Base-by-base conservation (phyloP, 805 yeast species). In the Ogataea ganodermae region DNA sequence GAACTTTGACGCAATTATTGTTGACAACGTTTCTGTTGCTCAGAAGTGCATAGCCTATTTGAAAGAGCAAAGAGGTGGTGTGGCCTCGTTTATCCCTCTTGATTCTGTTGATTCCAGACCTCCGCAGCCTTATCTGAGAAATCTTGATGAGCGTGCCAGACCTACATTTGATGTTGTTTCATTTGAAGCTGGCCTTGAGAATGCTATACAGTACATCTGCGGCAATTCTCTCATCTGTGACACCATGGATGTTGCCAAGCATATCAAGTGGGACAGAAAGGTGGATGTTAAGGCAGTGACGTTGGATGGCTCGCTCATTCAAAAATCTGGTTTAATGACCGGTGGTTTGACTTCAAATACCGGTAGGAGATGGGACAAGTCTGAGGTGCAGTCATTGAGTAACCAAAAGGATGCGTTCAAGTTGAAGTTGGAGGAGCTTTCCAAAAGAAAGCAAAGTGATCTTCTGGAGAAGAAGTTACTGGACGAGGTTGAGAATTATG, bases 281-380 rank as follows among this genome's bases (percentile, higher is more conserved):
- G 67, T 80, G 23, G 75, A 76, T 41, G 81, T 80, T 33, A 89
- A 87, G 63, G 65, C 86, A 41, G 96, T 91, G 2, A 80, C 96
- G 0, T 59, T 89, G 12, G 89, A 89, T 42, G 99, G 99, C 1
- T 80, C 92, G 0, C 72, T 90, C 24, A 86, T 94, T 39, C 89
- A 89, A 61, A 82, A 81, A 58, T 83, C 92, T 4, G 96, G 96
- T 6, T 73, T 90, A 30, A 89, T 94, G 96, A 86, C 97, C 7
- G 97, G 97, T 63, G 97, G 97, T 55, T 69, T 74, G 23, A 73
- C 80, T 5, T 72, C 73, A n/a, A 72, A 72, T 32, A 66, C 73
- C n/a, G 72, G 74, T 10, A 52, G 69, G 47, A 75, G 79, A 52
- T 89, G 96, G 96, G 89, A 83, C 62, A 89, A 85, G 59, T 76